A percentile compares a stretch with the other conserved stretches of the same genome.
Evolutionary conservation across 2,329 filamentous ascomycete genomes (phyloP).

Genomic region (Botryotinia narcissicola): DNA sequence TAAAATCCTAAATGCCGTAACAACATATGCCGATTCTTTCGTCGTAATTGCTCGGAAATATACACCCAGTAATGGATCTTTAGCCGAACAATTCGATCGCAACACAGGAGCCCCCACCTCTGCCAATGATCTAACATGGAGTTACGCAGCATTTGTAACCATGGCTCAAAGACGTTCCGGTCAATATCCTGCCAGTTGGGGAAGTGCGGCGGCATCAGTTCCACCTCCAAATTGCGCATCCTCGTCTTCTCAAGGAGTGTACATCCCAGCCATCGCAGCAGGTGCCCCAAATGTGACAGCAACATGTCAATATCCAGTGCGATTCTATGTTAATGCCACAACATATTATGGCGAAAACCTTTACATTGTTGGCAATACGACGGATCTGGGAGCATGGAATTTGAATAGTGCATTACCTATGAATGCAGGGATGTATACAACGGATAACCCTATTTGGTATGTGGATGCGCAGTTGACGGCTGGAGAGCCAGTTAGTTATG

Average conservation of each 20-base stretch:
- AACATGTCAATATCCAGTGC: constrained; percentile 39
- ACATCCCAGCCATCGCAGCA: constrained; percentile 50
- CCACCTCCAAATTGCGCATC: constrained; percentile 50
- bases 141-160: constrained; percentile 67
- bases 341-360: constrained; percentile 50
- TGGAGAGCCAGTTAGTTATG: constrained; percentile 45
- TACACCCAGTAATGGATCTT: constrained; percentile 55
- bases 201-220: constrained; percentile 43
- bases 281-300: constrained; percentile 36
- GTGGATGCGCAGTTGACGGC: constrained; percentile 43
- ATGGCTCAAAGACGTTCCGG: constrained; percentile 54
- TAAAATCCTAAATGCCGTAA: constrained; percentile 52
- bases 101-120: constrained; percentile 54
- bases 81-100: constrained; percentile 66
- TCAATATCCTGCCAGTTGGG: constrained; percentile 55
- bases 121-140: constrained; percentile 70
- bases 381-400: constrained; percentile 47
- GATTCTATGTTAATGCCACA: constrained; percentile 47
- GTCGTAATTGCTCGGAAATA: constrained; percentile 49
- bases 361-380: constrained; percentile 45
- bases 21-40: constrained; percentile 60
- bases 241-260: constrained; percentile 49
- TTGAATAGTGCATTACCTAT: constrained; percentile 38
- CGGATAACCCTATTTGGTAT: constrained; percentile 46
- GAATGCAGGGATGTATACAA: constrained; percentile 44